Percentiles rank a stretch among this genome's conserved stretches.
Conservation (phyloP, 331 rosid genomes). For the Acacia pycnantha region DNA sequence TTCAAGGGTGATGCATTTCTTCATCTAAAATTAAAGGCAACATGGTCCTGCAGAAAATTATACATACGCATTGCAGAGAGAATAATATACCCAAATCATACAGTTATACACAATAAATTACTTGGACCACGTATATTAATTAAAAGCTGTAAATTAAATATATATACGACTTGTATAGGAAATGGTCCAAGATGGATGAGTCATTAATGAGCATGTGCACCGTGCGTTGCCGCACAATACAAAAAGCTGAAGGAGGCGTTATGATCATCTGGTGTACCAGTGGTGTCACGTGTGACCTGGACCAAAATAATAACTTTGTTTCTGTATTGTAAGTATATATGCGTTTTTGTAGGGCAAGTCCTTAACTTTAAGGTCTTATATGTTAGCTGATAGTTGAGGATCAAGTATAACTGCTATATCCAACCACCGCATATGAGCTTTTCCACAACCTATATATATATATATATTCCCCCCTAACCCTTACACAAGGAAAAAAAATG, state of each 20-base stretch:
- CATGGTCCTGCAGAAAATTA: conserved; percentile 58
- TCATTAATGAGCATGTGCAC: conserved; percentile 39
- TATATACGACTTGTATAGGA: not conserved
- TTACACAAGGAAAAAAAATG: not conserved
- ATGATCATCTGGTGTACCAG: not conserved
- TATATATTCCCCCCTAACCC: not conserved
- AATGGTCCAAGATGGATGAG: conserved; percentile 43
- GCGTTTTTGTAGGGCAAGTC: not conserved
- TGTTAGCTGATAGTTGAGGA: not conserved
- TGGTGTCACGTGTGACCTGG: conserved; percentile 62
- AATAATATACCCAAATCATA: conserved; percentile 28
- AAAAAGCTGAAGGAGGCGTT: conserved; percentile 23
- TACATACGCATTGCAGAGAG: conserved; percentile 12
- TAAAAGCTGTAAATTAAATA: conserved; percentile 26
- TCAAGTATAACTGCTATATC: not conserved
- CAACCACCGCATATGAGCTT: not conserved
- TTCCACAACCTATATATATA: not conserved
- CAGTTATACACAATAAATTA: conserved; percentile 45
- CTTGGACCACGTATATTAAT: conserved; percentile 54
- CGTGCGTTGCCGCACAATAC: conserved; percentile 13
- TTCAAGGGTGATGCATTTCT: conserved; percentile 31
- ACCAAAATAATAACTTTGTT: conserved; percentile 35
- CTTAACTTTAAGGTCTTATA: not conserved
- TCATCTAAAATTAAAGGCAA: conserved; percentile 43
- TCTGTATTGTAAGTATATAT: not conserved